Base-by-base conservation (phyloP, 2,329 filamentous ascomycete species). In the Stemphylium lycopersici region DNA sequence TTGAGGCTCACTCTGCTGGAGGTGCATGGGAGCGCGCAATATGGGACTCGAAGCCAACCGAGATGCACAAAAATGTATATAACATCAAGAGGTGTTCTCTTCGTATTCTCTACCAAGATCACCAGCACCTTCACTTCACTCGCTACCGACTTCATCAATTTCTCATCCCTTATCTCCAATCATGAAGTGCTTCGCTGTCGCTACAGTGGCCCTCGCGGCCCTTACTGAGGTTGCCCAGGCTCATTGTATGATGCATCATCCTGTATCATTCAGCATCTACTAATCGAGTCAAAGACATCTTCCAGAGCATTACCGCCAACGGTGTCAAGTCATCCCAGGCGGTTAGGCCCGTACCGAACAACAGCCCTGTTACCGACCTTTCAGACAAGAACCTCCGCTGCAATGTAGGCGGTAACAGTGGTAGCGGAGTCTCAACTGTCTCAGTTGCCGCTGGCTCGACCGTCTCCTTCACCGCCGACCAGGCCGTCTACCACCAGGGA, bases 401-500 rank as follows among this genome's bases (percentile, higher is more conserved):
- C 65, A 76, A 76, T 34, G 70, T 72, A 8, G 68, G 67, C 39
- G 73, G 67, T 38, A 62, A 42, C 46, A 68, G 55, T 11, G 65
- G 65, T 29, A 61, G 58, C 31, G 63, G 56, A 15, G 75, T 73
- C 3, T 64, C 64, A 40, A 73, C 68, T 6, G 72, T 75, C 32
- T 61, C 70, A 0, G 73, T 76, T 1, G 67, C 70, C 49, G 72
- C 74, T 31, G 74, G 74, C 15, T 69, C 66, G 5, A 63, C 57
- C 3, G 63, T 76, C 32, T 67, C 68, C 1, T 75, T 75, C 61
- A 73, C 69, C 3, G 68, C 73, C 6, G 73, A 76, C 41, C 59
- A 62, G 15, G 70, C 70, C 7, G 72, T 76, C 6, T 76, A 76
- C 58, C 74, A 76, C 54, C 73, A 76, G 42, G 73, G 73, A 10